These are phyloP conservation scores for Athelia sp. DNA, from an alignment of 1,284 basidiomycete species.

Conservation along the genomic window DNA sequence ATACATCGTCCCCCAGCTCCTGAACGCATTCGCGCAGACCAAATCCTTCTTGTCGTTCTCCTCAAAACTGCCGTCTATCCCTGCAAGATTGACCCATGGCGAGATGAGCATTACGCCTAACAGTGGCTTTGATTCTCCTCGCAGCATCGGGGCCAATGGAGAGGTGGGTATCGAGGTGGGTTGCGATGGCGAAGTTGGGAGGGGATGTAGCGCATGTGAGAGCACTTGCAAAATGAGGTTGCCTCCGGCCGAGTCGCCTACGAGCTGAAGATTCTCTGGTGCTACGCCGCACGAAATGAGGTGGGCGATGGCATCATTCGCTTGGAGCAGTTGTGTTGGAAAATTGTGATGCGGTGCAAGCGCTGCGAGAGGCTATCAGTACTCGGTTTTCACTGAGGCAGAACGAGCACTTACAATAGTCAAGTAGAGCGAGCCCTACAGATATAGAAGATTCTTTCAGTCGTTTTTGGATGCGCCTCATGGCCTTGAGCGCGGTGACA, in stretches of 20 bases:
- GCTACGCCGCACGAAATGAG: neutral
- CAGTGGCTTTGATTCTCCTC: conserved; percentile 8
- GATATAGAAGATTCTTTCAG: neutral
- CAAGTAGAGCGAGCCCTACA: too few species aligned
- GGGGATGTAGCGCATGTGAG: neutral
- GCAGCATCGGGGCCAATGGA: neutral
- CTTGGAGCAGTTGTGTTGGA: conserved; percentile 1
- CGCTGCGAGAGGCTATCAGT: neutral
- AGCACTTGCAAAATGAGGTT: conserved; percentile 2
- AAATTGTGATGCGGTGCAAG: neutral
- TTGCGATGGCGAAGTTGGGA: neutral
- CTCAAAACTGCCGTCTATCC: conserved; percentile 4
- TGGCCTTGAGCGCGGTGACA: too few species aligned
- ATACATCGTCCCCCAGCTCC: too few species aligned
- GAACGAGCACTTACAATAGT: too few species aligned
- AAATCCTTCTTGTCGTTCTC: neutral
- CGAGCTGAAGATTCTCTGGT: neutral
- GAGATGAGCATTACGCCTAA: conserved; percentile 32
- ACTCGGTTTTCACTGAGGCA: neutral
- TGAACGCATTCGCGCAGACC: too few species aligned
- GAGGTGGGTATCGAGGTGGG: neutral
- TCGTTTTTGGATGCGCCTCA: neutral
- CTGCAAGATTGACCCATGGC: conserved; percentile 28
- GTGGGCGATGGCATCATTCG: neutral
- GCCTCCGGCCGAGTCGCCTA: conserved; percentile 2